A percentile compares a stretch with the other conserved stretches of the same genome.
Evolutionary conservation across 192 early-diverging fungal genomes (phyloP).

Genomic region (Backusella macrospora): DNA sequence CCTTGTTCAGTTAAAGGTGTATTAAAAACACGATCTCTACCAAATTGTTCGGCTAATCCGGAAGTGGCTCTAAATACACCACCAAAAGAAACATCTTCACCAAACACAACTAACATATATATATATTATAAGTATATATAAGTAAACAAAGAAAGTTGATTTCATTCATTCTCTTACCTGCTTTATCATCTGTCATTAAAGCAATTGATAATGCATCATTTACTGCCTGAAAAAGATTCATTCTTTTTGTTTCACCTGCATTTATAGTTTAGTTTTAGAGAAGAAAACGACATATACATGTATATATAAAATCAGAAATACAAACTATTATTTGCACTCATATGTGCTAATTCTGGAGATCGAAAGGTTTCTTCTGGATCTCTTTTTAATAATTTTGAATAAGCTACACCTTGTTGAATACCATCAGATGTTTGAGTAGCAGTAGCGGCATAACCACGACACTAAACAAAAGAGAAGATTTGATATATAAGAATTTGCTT

Average conservation of each 20-base stretch:
- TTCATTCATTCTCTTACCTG: too few species aligned
- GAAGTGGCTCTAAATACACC: conserved; percentile 96
- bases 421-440: conserved; percentile 75
- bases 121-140: conserved; percentile 5
- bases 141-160: too few species aligned
- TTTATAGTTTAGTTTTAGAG: neutral
- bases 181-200: conserved; percentile 83
- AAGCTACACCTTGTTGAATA: conserved; percentile 77
- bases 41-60: conserved; percentile 89
- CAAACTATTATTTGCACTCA: conserved; percentile 61
- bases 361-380: conserved; percentile 71
- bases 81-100: conserved; percentile 97
- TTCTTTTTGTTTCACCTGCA: conserved; percentile 75
- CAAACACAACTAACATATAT: conserved; percentile 95
- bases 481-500: neutral
- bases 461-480: neutral
- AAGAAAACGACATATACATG: neutral
- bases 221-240: conserved; percentile 94
- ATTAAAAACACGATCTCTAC: conserved; percentile 93
- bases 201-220: conserved; percentile 94
- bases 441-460: conserved; percentile 22
- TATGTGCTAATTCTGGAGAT: conserved; percentile 67
- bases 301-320: neutral
- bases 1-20: conserved; percentile 96
- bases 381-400: conserved; percentile 77